A percentile compares a stretch with the other conserved stretches of the same genome.
These are phyloP conservation scores for Marasmius tenuissimus DNA, from an alignment of 1,284 basidiomycete genomes.

Conservation along the genomic window DNA sequence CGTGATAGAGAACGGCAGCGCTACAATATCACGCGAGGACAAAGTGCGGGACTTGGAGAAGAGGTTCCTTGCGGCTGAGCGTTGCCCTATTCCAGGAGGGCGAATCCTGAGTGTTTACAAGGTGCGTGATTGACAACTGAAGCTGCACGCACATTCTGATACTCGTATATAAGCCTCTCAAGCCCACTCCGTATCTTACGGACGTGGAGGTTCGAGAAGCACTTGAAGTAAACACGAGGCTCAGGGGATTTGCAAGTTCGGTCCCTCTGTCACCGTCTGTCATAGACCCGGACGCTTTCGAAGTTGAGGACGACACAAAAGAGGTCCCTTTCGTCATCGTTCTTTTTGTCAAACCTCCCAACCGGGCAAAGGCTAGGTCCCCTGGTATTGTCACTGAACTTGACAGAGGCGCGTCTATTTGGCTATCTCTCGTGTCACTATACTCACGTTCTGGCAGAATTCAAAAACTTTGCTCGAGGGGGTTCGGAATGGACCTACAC, in stretches of 20 bases:
- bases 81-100: neutral
- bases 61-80: neutral
- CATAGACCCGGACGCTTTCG: neutral
- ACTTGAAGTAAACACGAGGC: neutral
- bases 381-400: neutral
- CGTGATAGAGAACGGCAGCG: neutral
- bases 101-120: neutral
- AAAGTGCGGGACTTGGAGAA: neutral
- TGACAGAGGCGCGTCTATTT: neutral
- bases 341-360: neutral
- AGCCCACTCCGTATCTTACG: neutral
- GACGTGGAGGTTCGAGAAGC: neutral
- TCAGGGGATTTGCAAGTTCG: neutral
- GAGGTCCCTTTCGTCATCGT: neutral
- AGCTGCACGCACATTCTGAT: neutral
- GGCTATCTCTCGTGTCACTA: neutral
- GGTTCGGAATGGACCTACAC: neutral
- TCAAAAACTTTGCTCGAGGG: neutral
- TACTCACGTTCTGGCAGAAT: neutral
- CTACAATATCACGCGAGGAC: neutral
- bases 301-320: neutral
- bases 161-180: neutral
- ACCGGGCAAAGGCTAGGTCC: neutral
- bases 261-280: neutral
- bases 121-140: neutral